phyloP scores from a whole-genome alignment of 192 early-diverging fungal species.

The Coemansia sp. region DNA sequence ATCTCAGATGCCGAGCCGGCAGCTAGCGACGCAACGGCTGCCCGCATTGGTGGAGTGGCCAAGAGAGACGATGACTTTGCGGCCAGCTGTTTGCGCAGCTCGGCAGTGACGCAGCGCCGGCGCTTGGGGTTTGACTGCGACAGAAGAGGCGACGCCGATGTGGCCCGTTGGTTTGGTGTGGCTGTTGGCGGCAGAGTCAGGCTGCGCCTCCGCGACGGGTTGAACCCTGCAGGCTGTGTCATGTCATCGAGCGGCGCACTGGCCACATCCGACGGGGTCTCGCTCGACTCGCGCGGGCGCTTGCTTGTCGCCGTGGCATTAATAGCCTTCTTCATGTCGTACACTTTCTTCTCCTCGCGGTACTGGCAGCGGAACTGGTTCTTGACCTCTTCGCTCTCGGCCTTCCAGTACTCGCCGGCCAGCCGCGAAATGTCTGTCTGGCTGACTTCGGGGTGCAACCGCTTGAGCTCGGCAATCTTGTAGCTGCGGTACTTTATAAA shows the following conservation, averaged over 20 bases:
- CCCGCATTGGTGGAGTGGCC: slow-evolving; percentile 16
- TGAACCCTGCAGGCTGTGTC: slow-evolving; percentile 17
- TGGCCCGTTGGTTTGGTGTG: slow-evolving; percentile 12
- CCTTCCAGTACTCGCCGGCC: slow-evolving; percentile 54
- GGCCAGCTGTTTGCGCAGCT: slow-evolving; percentile 50
- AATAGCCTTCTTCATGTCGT: slow-evolving; percentile 49
- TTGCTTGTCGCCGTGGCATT: slow-evolving; percentile 14
- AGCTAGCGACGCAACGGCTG: neutral
- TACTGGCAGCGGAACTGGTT: slow-evolving; percentile 45
- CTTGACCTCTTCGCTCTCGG: slow-evolving; percentile 49
- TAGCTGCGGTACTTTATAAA: slow-evolving; percentile 55
- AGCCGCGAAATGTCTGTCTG: slow-evolving; percentile 54
- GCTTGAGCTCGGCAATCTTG: slow-evolving; percentile 54
- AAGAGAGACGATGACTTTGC: slow-evolving; percentile 33
- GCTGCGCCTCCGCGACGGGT: slow-evolving; percentile 40
- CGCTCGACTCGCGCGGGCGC: slow-evolving; percentile 29
- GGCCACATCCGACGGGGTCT: slow-evolving; percentile 26
- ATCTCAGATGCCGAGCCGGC: slow-evolving; percentile 6
- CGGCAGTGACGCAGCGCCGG: slow-evolving; percentile 43
- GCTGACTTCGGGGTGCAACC: slow-evolving; percentile 45
- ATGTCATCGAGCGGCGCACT: slow-evolving; percentile 25
- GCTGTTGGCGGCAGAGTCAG: slow-evolving; percentile 30
- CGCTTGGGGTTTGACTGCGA: slow-evolving; percentile 35
- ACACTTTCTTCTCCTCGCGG: slow-evolving; percentile 45
- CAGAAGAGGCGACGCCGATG: slow-evolving; percentile 44